Base-by-base conservation (phyloP, 257 asterid species). In the Solanum peruvianum region DNA sequence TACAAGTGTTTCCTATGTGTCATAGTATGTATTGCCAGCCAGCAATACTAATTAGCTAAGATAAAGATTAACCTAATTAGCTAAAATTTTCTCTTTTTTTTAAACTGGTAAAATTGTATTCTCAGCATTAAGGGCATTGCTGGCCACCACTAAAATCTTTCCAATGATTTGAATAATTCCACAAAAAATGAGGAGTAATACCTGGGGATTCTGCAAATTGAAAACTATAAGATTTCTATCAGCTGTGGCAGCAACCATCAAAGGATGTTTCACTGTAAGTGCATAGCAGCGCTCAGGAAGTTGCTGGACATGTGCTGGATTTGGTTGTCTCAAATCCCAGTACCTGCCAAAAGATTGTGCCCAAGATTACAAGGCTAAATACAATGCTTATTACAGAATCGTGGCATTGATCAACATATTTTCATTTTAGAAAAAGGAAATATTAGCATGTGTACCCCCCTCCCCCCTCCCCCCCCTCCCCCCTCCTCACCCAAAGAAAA, bases 201-300 rank as follows among this genome's bases (percentile, higher is more conserved):
- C 98, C 99, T 95, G 99, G 87, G 99, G 99, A 87, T 92, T 95
- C 89, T 97, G 96, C 92, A 97, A 93, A 94, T 97, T 94, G 96
- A 93, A 97, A 85, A 97, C 96, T 71, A 93, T 86, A 85, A 95
- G 92, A 88, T 95, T 95, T 94, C 97, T 92, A 89, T 97, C 99
- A 80, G 98, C 98, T 45, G 99, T 97, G 86, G 95, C 99, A 87
- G 91, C 99, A 47, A 97, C 98, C 99, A 97, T 94, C 87, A 97
- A 94, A 72, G 99, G 99, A 87, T 97, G 93, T 91, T 90, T 94
- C 67, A 95, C 98, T 49, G 96, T 69, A 89, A 97, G 98, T 44
- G 99, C 98, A 92, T 94, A 94, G 95, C 99, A 97, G 73, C 98
- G 98, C 39, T 95, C 99, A 10, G 99, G 98, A 89, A 97, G 99